Conservation (phyloP, 371 early-diverging fungal species). For the Syncephalis plumigaleata region DNA sequence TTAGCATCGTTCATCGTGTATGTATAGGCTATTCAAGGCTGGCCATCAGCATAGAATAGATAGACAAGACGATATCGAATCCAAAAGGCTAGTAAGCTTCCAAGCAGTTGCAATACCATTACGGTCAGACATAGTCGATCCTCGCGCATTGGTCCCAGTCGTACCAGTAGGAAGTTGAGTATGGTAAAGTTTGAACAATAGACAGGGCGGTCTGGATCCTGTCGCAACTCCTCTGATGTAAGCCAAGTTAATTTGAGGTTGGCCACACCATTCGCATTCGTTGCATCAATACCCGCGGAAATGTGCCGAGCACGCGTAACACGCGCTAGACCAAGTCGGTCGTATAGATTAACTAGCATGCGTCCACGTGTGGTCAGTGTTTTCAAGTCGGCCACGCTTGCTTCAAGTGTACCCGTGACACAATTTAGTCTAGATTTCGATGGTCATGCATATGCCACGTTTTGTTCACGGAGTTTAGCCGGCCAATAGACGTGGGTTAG, state of each 20-base stretch:
- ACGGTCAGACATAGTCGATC: constrained; percentile 32
- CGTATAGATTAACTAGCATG: constrained; percentile 16
- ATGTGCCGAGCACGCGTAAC: constrained; percentile 9
- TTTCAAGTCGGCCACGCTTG: constrained; percentile 11
- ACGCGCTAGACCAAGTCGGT: constrained; percentile 19
- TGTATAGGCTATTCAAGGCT: no score
- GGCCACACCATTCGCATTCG: constrained; percentile 18
- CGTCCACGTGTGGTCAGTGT: constrained; percentile 18
- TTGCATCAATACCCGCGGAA: constrained; percentile 21
- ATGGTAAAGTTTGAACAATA: constrained; percentile 80
- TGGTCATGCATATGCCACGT: neutral
- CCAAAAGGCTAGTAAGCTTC: constrained; percentile 49
- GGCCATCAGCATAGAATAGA: constrained; percentile 36
- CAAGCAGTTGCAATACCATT: constrained; percentile 36
- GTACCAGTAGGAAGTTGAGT: constrained; percentile 69
- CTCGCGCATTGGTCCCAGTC: constrained; percentile 59
- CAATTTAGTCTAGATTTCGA: constrained; percentile 4
- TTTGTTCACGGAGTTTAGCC: no score
- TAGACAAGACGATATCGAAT: constrained; percentile 60
- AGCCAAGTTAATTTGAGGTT: no score
- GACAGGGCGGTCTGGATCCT: constrained; percentile 26
- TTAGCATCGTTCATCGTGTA: no score
- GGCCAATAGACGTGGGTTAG: no score
- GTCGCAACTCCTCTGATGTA: no score
- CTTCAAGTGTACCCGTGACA: constrained; percentile 2